phyloP scores from a whole-genome alignment of 495 filamentous ascomycete genomes.

The Cryomyces minteri region DNA sequence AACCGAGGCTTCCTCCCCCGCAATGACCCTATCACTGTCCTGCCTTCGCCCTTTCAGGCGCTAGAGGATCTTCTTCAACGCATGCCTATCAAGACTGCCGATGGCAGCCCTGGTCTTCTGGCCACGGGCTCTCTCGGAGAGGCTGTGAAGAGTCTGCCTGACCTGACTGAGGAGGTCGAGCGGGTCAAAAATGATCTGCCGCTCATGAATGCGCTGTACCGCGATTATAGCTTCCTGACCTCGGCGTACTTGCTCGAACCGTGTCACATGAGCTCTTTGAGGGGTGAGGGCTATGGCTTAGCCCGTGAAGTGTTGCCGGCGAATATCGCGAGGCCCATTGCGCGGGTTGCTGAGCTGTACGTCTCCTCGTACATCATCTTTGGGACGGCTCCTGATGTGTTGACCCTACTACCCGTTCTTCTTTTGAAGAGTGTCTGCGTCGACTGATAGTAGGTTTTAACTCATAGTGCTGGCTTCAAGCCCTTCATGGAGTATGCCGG shows the following conservation, averaged over 20 bases:
- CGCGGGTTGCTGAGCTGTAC: slow-evolving; percentile 61
- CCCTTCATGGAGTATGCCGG: slow-evolving; percentile 95
- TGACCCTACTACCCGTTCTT: neutral
- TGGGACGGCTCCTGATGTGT: neutral
- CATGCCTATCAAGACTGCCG: slow-evolving; percentile 53
- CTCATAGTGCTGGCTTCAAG: slow-evolving; percentile 41
- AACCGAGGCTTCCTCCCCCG: slow-evolving; percentile 63
- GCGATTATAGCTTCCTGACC: slow-evolving; percentile 79
- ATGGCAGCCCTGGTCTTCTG: slow-evolving; percentile 58
- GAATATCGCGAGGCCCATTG: slow-evolving; percentile 54
- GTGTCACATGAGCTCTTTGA: slow-evolving; percentile 58
- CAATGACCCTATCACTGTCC: slow-evolving; percentile 34
- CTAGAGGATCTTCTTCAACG: slow-evolving; percentile 50
- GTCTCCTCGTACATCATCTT: slow-evolving; percentile 14
- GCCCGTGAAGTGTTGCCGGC: slow-evolving; percentile 51
- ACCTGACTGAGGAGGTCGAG: slow-evolving; percentile 52
- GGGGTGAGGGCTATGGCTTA: slow-evolving; percentile 54
- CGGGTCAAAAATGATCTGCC: slow-evolving; percentile 51
- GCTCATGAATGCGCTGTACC: slow-evolving; percentile 63
- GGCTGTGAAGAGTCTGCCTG: slow-evolving; percentile 47
- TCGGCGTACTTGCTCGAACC: slow-evolving; percentile 85
- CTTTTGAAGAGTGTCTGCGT: neutral
- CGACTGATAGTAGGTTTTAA: neutral
- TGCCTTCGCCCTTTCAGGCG: slow-evolving; percentile 50
- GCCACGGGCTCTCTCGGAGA: slow-evolving; percentile 53